Evolutionary conservation across 2,329 filamentous ascomycete species (phyloP), one percentile per base, ranked within the genome.

Genomic region (Fusarium brevicatenulatum): DNA sequence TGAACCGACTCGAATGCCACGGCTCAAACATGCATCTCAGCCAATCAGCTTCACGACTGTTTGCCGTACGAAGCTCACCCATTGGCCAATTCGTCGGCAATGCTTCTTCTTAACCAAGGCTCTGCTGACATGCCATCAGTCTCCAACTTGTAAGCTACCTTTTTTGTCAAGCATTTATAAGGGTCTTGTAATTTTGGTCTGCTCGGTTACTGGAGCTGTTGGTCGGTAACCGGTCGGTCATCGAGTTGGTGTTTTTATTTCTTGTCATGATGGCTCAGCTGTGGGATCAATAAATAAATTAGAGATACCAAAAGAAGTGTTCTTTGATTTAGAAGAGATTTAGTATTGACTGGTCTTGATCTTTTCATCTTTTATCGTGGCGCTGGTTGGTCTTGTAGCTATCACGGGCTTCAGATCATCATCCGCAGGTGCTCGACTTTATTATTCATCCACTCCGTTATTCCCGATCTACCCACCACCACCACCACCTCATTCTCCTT

Each of bases 21-120:
- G 70, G 70, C 70, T 63, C 50, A 66, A 65, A 50, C 25, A 23
- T 3, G 7, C n/a, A 18, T 25, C 18, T 50, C 13, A 12, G 19
- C 75, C 67, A 76, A 72, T 74, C 69, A 73, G 37, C 23, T 9
- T 34, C 47, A 15, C 6, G 10, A 30, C 18, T 56, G 39, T 54
- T 58, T 61, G 25, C 73, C 70, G 68, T 58, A 71, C 72, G 32
- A 49, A 71, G 71, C 57, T 50, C 59, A 49, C 44, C 32, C 23
- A 79, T 80, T 80, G 79, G 79, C 42, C 79, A 81, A 81, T 80
- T 34, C 66, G 62, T 70, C 75, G 78, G 68, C 66, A 76, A 77
- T 72, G 58, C 75, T 78, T 46, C 69, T 69, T 5, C 15, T 62
- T 75, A 78, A 78, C 77, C 75, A 76, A 79, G 76, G 77, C 71